Conservation (phyloP, 176 grass and related monocot genomes). For the Rhipidocladum racemiflorum region DNA sequence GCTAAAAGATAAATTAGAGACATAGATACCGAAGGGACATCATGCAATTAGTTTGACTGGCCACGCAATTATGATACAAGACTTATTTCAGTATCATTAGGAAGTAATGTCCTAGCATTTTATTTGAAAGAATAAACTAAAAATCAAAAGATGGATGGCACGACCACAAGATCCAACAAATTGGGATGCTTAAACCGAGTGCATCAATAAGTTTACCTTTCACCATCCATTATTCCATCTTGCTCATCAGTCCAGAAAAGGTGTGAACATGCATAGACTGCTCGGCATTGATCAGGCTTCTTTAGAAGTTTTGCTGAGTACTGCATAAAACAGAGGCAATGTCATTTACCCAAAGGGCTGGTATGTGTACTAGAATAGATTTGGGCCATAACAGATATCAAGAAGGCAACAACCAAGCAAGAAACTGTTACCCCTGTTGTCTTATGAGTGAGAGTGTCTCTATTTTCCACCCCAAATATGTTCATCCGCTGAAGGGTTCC, state of each 20-base stretch:
- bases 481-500: slow-evolving; percentile 94
- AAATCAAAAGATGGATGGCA: not conserved
- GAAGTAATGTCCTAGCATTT: not conserved
- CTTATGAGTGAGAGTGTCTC: slow-evolving; percentile 96
- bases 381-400: not conserved
- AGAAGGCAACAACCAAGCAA: slow-evolving; percentile 22
- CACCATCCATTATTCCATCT: slow-evolving; percentile 96
- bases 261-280: slow-evolving; percentile 98
- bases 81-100: slow-evolving; percentile 17
- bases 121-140: slow-evolving; percentile 1
- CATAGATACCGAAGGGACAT: not conserved
- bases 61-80: not conserved
- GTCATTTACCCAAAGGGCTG: slow-evolving; percentile 5
- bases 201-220: slow-evolving; percentile 63
- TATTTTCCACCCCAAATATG: slow-evolving; percentile 96
- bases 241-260: slow-evolving; percentile 98
- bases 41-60: not conserved
- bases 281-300: slow-evolving; percentile 96
- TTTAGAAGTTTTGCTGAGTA: slow-evolving; percentile 99
- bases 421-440: slow-evolving; percentile 81
- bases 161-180: not conserved
- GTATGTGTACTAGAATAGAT: not conserved
- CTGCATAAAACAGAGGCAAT: slow-evolving; percentile 43
- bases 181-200: not conserved
- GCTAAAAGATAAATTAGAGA: not conserved